Base-by-base conservation (phyloP, 805 yeast genomes). In the Schizosaccharomyces osmophilus region DNA sequence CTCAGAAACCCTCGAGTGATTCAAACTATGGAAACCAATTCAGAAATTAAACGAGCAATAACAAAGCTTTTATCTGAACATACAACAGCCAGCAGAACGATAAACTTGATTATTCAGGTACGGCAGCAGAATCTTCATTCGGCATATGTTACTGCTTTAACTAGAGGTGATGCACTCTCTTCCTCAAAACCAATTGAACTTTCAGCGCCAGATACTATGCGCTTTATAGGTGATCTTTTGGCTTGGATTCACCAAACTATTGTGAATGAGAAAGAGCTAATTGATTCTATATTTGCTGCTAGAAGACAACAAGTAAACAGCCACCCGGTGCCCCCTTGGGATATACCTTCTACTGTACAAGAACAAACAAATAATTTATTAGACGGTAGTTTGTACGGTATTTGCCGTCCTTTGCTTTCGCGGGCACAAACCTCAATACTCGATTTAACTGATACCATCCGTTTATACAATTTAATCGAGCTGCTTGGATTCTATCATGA, bases 241-340 rank as follows among this genome's bases (percentile, higher is more conserved):
- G 97, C 97, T 0, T 85, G 85, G 74, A 77, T 88, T 1, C 97
- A 93, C 69, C 80, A 89, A 1, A 77, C 86, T 4, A 82, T 88
- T 39, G 95, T 88, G 3, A 86, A 87, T 71, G 98, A 93, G 70
- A 77, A 82, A 51, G 98, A 93, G 68, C 76, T 83, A 39, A 77
- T 90, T 4, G 76, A 77, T 8, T 76, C 82, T 22, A 71, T 90
- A 60, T 82, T 90, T 62, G 77, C 77, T 58, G 71, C 74, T 57
- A 72, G 72, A 48, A 24, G 29, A 26, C 31, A 36, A 15, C 31
- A 57, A 36, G 36, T 39, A 29, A 11, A 32, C 3, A 19, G 19
- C 9, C 17, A 24, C 3, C 29, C 31, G 26, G 11, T 26, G 24
- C 15, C 60, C 17, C 29, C 29, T 19, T 57, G 43, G 60, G 48